These are phyloP conservation scores for Scheffersomyces insectosa DNA, from an alignment of 1,139 yeast genomes.

Conservation along the genomic window DNA sequence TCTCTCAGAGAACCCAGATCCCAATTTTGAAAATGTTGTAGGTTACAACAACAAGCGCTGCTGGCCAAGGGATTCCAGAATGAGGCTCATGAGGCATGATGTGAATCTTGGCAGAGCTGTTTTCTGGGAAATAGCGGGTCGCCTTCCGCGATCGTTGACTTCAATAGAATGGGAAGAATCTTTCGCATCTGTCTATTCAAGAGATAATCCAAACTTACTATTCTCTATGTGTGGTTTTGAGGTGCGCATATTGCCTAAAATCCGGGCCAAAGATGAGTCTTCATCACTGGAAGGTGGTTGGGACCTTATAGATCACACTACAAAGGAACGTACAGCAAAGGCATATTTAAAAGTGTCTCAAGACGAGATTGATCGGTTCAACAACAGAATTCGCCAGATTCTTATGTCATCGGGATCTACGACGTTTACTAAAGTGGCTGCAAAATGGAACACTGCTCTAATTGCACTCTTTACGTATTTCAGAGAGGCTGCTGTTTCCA, in stretches of 20 bases:
- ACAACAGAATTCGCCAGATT: slow-evolving; percentile 83
- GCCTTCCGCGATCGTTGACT: slow-evolving; percentile 77
- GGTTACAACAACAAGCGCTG: slow-evolving; percentile 88
- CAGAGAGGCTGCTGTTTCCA: slow-evolving; percentile 89
- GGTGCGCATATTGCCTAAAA: slow-evolving; percentile 79
- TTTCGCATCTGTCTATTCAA: slow-evolving; percentile 83
- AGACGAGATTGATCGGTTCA: slow-evolving; percentile 76
- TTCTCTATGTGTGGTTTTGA: slow-evolving; percentile 97
- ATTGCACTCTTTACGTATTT: slow-evolving; percentile 84
- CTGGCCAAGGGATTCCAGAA: slow-evolving; percentile 93
- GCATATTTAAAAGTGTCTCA: slow-evolving; percentile 85
- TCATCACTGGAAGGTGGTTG: slow-evolving; percentile 79
- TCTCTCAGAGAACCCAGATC: slow-evolving; percentile 85
- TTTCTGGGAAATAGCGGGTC: slow-evolving; percentile 83
- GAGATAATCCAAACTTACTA: slow-evolving; percentile 83
- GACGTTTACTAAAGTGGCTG: slow-evolving; percentile 91
- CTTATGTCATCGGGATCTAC: slow-evolving; percentile 96
- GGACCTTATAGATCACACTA: slow-evolving; percentile 72
- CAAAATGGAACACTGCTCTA: slow-evolving; percentile 95
- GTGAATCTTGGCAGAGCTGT: slow-evolving; percentile 91
- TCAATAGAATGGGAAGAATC: slow-evolving; percentile 80
- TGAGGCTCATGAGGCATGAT: slow-evolving; percentile 89
- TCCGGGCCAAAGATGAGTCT: slow-evolving; percentile 50
- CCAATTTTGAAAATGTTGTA: slow-evolving; percentile 80
- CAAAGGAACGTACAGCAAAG: slow-evolving; percentile 87